Percentiles rank a stretch among this genome's conserved stretches.
phyloP scores from a whole-genome alignment of 2,329 filamentous ascomycete species.

The Shiraia bambusicola region DNA sequence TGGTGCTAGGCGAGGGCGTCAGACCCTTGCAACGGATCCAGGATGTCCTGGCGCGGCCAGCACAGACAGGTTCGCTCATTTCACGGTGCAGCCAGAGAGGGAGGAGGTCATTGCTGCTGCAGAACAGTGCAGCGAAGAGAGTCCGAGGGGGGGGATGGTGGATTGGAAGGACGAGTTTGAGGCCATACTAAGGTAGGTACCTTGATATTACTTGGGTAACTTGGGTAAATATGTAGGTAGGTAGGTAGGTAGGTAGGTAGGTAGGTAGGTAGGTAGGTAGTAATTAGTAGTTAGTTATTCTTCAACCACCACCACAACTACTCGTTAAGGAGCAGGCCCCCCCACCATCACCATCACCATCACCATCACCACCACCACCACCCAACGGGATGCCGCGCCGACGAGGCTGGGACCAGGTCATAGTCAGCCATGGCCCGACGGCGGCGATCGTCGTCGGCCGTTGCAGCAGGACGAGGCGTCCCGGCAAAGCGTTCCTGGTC shows the following conservation, averaged over 20 bases:
- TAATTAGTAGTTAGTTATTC: too few relatives aligned
- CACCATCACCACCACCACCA: too few relatives aligned
- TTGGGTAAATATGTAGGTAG: too few relatives aligned
- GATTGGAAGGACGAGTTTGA: too few relatives aligned
- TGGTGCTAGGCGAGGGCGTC: slow-evolving; percentile 30
- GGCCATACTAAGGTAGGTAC: too few relatives aligned
- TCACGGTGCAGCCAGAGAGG: slow-evolving; percentile 24
- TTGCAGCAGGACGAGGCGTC: slow-evolving; percentile 14
- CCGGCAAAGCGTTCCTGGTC: slow-evolving; percentile 39
- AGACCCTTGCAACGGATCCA: slow-evolving; percentile 28
- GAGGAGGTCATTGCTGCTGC: slow-evolving; percentile 24
- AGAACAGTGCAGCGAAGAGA: background rate
- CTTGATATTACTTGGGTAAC: too few relatives aligned
- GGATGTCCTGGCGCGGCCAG: slow-evolving; percentile 20
- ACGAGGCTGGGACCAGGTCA: too few relatives aligned
- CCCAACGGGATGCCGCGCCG: background rate
- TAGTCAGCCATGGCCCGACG: slow-evolving; percentile 2
- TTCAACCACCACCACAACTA: too few relatives aligned
- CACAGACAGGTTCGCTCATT: slow-evolving; percentile 33
- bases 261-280: too few relatives aligned
- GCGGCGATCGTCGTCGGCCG: slow-evolving; percentile 20
- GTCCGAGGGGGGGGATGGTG: slow-evolving; percentile 8
- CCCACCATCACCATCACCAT: too few relatives aligned
- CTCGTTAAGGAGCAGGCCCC: too few relatives aligned
- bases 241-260: too few relatives aligned